A percentile compares a stretch with the other conserved stretches of the same genome.
These are phyloP conservation scores for Annulohypoxylon stygium DNA, from an alignment of 495 filamentous ascomycete genomes.

Conservation along the genomic window DNA sequence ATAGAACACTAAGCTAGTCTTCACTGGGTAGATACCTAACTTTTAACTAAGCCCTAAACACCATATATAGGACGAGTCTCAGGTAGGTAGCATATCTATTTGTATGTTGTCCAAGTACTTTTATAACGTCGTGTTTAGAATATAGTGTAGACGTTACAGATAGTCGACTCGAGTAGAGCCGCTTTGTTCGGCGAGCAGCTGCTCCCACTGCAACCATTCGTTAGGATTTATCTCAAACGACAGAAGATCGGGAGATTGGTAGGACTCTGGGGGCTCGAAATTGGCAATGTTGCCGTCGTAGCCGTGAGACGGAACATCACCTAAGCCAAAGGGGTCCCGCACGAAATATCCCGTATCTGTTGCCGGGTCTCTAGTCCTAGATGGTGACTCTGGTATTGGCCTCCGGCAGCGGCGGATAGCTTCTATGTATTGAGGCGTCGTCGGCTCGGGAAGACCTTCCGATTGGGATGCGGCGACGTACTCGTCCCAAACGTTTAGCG, in stretches of 20 bases:
- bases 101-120: background rate
- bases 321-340: background rate
- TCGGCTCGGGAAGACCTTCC: conserved; percentile 30
- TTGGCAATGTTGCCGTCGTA: background rate
- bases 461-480: conserved; percentile 41
- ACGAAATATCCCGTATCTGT: background rate
- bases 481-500: conserved; percentile 47
- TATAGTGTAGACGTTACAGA: background rate
- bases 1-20: too few species aligned
- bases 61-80: too few species aligned
- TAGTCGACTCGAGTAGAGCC: background rate
- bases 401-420: conserved; percentile 28
- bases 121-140: background rate
- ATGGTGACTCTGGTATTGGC: background rate
- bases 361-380: background rate
- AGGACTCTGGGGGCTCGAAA: conserved; percentile 11
- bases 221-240: conserved; percentile 36
- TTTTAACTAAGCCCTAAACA: too few species aligned
- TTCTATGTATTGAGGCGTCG: conserved; percentile 32
- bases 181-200: conserved; percentile 30
- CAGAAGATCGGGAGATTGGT: conserved; percentile 22
- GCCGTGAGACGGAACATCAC: background rate
- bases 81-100: too few species aligned
- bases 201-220: conserved; percentile 43
- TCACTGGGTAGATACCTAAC: too few species aligned